These are phyloP conservation scores for Cymodocea nodosa DNA, from an alignment of 116 monocot genomes.

Conservation along the genomic window DNA sequence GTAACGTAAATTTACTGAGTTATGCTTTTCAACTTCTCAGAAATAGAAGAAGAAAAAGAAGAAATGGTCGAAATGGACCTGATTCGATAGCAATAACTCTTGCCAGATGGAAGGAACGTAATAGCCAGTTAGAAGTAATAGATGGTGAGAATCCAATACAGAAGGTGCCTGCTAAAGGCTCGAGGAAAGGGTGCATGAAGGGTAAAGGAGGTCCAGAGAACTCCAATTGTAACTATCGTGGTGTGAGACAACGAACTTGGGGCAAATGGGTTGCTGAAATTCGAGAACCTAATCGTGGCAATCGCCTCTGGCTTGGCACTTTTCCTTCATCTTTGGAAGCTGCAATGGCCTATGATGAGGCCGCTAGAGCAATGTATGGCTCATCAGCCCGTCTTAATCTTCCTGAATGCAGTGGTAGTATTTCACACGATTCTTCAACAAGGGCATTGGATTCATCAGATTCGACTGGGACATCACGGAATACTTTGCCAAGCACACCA, in stretches of 20 bases:
- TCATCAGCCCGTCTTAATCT: conserved; percentile 16
- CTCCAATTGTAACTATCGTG: conserved; percentile 7
- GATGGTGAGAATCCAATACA: conserved; percentile 4
- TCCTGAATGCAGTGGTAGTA: conserved; percentile 7
- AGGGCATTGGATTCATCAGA: neutral
- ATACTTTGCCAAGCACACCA: neutral
- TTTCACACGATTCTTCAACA: neutral
- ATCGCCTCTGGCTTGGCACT: conserved; percentile 12
- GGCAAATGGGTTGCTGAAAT: conserved; percentile 20
- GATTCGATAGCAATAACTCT: conserved; percentile 22
- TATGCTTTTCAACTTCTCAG: conserved; percentile 3
- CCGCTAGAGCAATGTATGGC: conserved; percentile 10
- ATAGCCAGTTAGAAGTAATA: neutral
- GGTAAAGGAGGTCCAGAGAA: conserved; percentile 43
- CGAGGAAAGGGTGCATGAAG: conserved; percentile 38
- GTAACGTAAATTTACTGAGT: neutral
- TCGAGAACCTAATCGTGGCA: conserved; percentile 8
- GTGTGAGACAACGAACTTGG: conserved; percentile 19
- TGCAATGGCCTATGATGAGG: conserved; percentile 12
- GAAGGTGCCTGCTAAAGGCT: conserved; percentile 35
- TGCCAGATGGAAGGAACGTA: conserved; percentile 26
- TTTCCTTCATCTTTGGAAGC: conserved; percentile 12
- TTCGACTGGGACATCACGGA: neutral
- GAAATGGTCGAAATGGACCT: conserved; percentile 17
- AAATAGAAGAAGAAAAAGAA: conserved; percentile 20